A percentile compares a stretch with the other conserved stretches of the same genome.
phyloP scores from a whole-genome alignment of 306 rosid species.

The Gleditsia sinensis region DNA sequence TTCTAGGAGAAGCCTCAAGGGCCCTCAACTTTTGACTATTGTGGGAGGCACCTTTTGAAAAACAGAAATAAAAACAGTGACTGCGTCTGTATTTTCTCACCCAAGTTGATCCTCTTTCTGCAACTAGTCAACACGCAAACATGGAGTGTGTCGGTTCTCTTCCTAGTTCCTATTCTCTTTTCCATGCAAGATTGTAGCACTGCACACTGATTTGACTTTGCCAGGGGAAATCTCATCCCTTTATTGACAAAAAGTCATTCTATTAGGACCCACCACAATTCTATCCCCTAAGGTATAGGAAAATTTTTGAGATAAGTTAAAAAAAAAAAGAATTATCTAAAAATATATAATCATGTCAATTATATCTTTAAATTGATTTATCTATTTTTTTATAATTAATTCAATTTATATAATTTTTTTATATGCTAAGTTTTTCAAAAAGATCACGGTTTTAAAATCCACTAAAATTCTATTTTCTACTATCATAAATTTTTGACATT shows the following conservation, averaged over 20 bases:
- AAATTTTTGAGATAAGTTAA: too few relatives aligned
- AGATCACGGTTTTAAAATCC: too few relatives aligned
- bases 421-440: too few relatives aligned
- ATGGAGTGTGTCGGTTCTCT: conserved; percentile 50
- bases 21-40: conserved; percentile 55
- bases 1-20: conserved; percentile 37
- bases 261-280: conserved; percentile 45
- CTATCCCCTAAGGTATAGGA: conserved; percentile 12
- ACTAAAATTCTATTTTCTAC: too few relatives aligned
- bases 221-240: neutral
- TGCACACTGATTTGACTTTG: conserved; percentile 50
- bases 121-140: conserved; percentile 54
- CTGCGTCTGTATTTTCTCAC: conserved; percentile 38
- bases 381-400: too few relatives aligned
- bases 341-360: too few relatives aligned
- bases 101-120: conserved; percentile 33
- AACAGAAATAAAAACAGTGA: neutral
- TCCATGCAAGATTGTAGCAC: conserved; percentile 12
- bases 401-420: too few relatives aligned
- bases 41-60: conserved; percentile 40
- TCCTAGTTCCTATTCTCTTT: too few relatives aligned
- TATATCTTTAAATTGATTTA: too few relatives aligned
- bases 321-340: too few relatives aligned
- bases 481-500: too few relatives aligned
- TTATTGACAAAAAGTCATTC: neutral